These are phyloP conservation scores for Syzygium oleosum DNA, from an alignment of 345 rosid genomes.

Conservation along the genomic window DNA sequence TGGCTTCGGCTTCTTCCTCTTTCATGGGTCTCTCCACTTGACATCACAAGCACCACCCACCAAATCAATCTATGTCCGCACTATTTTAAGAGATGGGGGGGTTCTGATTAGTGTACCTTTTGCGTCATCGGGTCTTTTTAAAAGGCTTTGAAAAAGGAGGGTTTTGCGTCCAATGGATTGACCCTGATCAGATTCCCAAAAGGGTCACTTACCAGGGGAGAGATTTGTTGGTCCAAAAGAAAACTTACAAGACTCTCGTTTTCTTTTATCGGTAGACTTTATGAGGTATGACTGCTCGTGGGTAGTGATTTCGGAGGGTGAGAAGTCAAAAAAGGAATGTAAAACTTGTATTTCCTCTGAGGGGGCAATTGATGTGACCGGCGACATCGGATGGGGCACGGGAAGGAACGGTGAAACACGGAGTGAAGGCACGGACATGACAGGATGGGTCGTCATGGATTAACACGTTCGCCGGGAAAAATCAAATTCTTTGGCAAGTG, in stretches of 20 bases:
- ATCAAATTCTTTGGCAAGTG: neutral
- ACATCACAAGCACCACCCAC: neutral
- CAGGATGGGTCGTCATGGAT: neutral
- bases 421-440: neutral
- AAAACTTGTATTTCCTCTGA: neutral
- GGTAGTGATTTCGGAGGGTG: neutral
- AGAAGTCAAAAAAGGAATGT: neutral
- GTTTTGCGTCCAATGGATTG: neutral
- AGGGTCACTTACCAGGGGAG: neutral
- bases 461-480: neutral
- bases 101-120: neutral
- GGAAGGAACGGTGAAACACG: neutral
- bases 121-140: neutral
- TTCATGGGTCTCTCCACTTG: neutral
- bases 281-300: neutral
- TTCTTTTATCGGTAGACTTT: neutral
- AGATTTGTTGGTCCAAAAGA: neutral
- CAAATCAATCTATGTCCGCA: neutral
- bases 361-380: neutral
- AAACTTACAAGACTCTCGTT: neutral
- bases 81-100: neutral
- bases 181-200: neutral
- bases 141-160: neutral
- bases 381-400: accelerated
- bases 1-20: neutral